A percentile compares a stretch with the other conserved stretches of the same genome.
These are phyloP conservation scores for Fraxinus latifolia DNA, from an alignment of 305 asterid species.

Conservation along the genomic window DNA sequence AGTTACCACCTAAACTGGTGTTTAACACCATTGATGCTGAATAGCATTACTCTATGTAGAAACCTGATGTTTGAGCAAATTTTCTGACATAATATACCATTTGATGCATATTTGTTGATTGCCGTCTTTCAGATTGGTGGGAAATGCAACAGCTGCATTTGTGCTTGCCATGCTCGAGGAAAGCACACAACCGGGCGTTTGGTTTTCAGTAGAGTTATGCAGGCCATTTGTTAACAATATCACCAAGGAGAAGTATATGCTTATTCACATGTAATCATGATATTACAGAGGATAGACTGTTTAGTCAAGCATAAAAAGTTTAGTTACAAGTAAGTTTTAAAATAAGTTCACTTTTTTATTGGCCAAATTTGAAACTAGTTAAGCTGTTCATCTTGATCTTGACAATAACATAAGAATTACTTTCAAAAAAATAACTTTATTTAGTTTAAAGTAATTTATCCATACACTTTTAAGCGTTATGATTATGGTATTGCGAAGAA, in stretches of 20 bases:
- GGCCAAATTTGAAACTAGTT: not conserved
- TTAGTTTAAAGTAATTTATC: not conserved
- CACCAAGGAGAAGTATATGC: not conserved
- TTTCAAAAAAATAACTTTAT: not conserved
- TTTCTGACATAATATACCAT: not conserved
- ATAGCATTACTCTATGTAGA: not conserved
- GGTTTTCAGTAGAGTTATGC: slow-evolving; percentile 87
- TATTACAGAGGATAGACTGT: not conserved
- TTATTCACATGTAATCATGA: not conserved
- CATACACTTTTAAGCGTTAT: slow-evolving; percentile 30
- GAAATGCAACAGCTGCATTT: slow-evolving; percentile 62
- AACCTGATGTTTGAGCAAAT: not conserved
- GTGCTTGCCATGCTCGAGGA: slow-evolving; percentile 79
- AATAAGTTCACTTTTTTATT: not conserved
- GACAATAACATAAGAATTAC: not conserved
- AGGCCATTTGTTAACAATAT: not conserved
- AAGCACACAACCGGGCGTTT: slow-evolving; percentile 75
- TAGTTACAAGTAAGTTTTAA: not conserved
- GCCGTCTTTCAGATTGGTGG: slow-evolving; percentile 61
- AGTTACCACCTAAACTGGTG: not conserved
- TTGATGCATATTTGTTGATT: slow-evolving; percentile 6
- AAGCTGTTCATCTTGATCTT: not conserved
- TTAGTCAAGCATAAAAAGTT: not conserved
- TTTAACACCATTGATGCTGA: not conserved
- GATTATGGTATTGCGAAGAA: not conserved